These are phyloP conservation scores for Thermoascus crustaceus DNA, from an alignment of 2,329 filamentous ascomycete species.

Conservation along the genomic window DNA sequence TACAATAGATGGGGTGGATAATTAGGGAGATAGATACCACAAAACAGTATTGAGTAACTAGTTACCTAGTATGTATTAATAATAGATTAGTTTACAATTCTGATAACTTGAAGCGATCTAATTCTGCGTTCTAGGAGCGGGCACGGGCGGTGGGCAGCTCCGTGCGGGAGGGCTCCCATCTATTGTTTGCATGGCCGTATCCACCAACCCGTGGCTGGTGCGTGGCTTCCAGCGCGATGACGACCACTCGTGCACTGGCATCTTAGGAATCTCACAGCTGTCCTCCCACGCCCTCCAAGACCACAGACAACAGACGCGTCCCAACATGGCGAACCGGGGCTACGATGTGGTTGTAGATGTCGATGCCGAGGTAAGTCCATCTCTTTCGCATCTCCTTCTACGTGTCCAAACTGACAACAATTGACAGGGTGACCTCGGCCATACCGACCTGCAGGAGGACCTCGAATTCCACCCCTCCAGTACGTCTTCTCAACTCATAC, in stretches of 20 bases:
- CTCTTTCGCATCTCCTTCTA: not conserved
- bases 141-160: too few species aligned
- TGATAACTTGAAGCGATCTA: too few species aligned
- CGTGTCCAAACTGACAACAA: not conserved
- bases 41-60: too few species aligned
- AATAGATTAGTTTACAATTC: too few species aligned
- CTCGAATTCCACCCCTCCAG: conserved; percentile 96
- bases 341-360: conserved; percentile 98
- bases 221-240: conserved; percentile 12
- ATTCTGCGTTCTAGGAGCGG: too few species aligned
- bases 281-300: not conserved
- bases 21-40: too few species aligned
- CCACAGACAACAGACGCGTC: conserved; percentile 3
- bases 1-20: too few species aligned
- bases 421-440: conserved; percentile 81
- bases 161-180: too few species aligned
- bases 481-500: too few species aligned
- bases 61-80: too few species aligned
- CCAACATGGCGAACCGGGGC: conserved; percentile 68
- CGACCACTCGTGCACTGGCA: conserved; percentile 1
- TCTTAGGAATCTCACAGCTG: conserved; percentile 1
- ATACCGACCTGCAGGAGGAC: conserved; percentile 96
- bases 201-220: conserved; percentile 20
- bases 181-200: not conserved
- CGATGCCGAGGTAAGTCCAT: conserved; percentile 70